Conservation (phyloP, 2,329 filamentous ascomycete species). For the Fusarium sp. region DNA sequence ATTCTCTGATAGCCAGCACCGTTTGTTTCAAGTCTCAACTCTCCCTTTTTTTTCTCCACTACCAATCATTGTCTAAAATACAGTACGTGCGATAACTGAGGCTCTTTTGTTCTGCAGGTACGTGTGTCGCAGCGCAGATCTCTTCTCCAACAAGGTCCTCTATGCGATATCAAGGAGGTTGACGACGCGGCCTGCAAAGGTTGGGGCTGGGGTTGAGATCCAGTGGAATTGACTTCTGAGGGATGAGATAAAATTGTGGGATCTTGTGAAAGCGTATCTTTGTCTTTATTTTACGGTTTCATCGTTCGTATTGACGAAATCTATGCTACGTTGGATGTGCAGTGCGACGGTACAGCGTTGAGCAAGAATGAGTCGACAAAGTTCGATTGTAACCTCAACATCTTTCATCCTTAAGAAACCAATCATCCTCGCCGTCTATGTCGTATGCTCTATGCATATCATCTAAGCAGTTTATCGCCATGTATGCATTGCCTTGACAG, state of each 20-base stretch:
- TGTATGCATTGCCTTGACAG: background rate
- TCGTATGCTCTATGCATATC: constrained; percentile 9
- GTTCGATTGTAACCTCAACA: background rate
- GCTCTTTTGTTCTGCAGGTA: constrained; percentile 9
- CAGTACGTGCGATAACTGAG: background rate
- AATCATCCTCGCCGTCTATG: background rate
- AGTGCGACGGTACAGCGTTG: background rate
- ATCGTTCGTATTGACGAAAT: background rate
- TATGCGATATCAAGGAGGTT: constrained; percentile 6
- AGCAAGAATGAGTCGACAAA: background rate
- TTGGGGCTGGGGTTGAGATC: constrained; percentile 16
- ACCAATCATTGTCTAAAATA: background rate
- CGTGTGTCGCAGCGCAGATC: constrained; percentile 16
- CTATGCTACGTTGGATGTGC: background rate
- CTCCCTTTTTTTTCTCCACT: constrained; percentile 23
- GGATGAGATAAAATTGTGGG: constrained; percentile 11
- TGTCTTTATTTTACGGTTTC: background rate
- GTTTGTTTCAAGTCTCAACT: constrained; percentile 26
- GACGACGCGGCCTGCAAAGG: constrained; percentile 15
- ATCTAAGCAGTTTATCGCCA: background rate
- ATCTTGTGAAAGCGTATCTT: background rate
- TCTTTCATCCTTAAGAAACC: background rate
- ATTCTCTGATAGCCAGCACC: constrained; percentile 14
- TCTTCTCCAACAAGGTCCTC: background rate
- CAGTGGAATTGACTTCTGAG: background rate